Evolutionary conservation across 805 yeast species (phyloP).

Genomic region (Wickerhamiella domercqiae): DNA sequence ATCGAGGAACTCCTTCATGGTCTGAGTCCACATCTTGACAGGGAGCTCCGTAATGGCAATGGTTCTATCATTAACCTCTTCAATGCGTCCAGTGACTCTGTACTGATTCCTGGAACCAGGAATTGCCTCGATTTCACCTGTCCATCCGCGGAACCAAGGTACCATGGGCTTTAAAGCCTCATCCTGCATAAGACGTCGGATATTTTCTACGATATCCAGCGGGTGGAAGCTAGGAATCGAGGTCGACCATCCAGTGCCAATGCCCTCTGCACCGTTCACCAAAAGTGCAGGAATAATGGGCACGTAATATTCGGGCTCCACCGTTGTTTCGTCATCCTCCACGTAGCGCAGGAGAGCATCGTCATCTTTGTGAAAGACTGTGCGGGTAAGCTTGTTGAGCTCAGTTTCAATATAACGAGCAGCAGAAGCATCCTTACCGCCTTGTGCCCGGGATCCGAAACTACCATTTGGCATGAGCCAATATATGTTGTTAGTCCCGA

Average conservation of each 20-base stretch:
- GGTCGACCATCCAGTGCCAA: conserved; percentile 98
- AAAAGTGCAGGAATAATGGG: conserved; percentile 92
- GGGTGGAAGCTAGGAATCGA: conserved; percentile 86
- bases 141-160: conserved; percentile 97
- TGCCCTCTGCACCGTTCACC: conserved; percentile 94
- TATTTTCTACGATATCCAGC: conserved; percentile 56
- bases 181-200: conserved; percentile 56
- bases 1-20: conserved; percentile 70
- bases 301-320: conserved; percentile 89
- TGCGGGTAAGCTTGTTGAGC: conserved; percentile 57
- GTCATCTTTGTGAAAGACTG: conserved; percentile 65
- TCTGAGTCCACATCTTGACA: conserved; percentile 80
- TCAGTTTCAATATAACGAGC: conserved; percentile 92
- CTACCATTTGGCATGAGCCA: conserved; percentile 81
- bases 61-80: conserved; percentile 62
- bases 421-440: conserved; percentile 98
- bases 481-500: conserved; percentile 83
- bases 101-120: conserved; percentile 41
- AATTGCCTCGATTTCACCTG: conserved; percentile 54
- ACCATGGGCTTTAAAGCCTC: conserved; percentile 56
- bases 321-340: conserved; percentile 84
- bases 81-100: conserved; percentile 65
- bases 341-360: conserved; percentile 61
- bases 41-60: conserved; percentile 88
- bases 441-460: conserved; percentile 89